Conservation (phyloP, 2,329 filamentous ascomycete species). For the Pseudocercospora musae region DNA sequence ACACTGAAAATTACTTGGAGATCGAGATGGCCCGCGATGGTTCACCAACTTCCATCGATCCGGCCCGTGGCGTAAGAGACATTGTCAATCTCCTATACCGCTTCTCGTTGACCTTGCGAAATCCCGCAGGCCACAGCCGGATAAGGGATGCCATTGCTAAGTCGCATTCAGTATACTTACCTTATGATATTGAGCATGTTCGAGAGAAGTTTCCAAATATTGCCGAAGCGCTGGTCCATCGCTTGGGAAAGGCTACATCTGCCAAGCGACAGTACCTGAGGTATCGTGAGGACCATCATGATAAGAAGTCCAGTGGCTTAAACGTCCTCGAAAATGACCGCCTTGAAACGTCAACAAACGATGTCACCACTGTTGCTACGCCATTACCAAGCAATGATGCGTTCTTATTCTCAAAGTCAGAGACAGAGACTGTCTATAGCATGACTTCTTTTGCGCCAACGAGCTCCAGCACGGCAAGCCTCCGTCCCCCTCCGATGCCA, state of each 20-base stretch:
- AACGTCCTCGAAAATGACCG: neutral
- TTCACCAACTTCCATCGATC: neutral
- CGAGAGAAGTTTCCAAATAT: neutral
- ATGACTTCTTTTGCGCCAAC: conserved; percentile 3
- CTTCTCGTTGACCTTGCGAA: neutral
- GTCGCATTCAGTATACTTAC: neutral
- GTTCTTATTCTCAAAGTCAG: neutral
- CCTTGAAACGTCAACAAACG: neutral
- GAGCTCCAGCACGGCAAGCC: neutral
- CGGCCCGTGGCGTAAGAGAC: neutral
- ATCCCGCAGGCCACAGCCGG: neutral
- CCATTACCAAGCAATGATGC: neutral
- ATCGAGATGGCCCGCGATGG: neutral
- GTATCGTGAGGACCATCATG: neutral
- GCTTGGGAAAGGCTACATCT: neutral
- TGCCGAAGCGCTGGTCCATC: neutral
- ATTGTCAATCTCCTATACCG: neutral
- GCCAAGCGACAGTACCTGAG: neutral
- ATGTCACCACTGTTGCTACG: neutral
- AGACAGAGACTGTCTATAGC: neutral
- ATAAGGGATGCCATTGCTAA: neutral
- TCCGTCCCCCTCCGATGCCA: conserved; percentile 1
- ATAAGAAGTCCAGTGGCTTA: neutral
- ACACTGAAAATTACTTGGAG: neutral
- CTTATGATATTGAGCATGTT: neutral